phyloP scores from a whole-genome alignment of 371 early-diverging fungal species.

The Syncephalastrum contaminatum region DNA sequence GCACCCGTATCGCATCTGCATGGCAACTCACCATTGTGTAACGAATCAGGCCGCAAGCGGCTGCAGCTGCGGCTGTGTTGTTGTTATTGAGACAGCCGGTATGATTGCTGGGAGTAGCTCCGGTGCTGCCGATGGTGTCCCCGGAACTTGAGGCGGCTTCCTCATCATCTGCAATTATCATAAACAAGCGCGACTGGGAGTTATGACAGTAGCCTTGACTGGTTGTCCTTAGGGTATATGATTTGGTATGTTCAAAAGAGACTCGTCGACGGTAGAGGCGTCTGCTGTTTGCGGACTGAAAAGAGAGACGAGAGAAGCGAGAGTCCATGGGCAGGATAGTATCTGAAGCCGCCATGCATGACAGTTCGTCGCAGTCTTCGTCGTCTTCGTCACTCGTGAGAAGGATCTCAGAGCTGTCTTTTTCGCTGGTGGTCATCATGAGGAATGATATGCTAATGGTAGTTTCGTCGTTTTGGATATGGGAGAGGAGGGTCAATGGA shows the following conservation, averaged over 20 bases:
- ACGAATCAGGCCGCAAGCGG: conserved; percentile 3
- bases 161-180: conserved; percentile 14
- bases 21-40: conserved; percentile 8
- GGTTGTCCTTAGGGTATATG: conserved; percentile 15
- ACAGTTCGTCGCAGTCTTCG: background rate
- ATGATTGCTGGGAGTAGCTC: background rate
- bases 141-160: too few relatives aligned
- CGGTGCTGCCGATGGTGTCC: background rate
- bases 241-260: conserved; percentile 17
- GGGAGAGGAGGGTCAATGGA: too few relatives aligned
- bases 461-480: too few relatives aligned
- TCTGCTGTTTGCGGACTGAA: conserved; percentile 5
- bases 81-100: background rate
- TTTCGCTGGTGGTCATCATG: too few relatives aligned
- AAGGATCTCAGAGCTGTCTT: too few relatives aligned
- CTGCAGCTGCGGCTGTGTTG: background rate
- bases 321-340: conserved; percentile 7
- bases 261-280: conserved; percentile 12
- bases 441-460: too few relatives aligned
- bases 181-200: conserved; percentile 10
- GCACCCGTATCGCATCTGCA: background rate
- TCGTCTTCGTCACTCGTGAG: background rate
- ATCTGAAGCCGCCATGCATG: background rate
- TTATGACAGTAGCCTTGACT: conserved; percentile 16
- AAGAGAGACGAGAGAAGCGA: conserved; percentile 11